A percentile compares a stretch with the other conserved stretches of the same genome.
phyloP scores from a whole-genome alignment of 176 grass and related monocot genomes.

The Areca catechu region DNA sequence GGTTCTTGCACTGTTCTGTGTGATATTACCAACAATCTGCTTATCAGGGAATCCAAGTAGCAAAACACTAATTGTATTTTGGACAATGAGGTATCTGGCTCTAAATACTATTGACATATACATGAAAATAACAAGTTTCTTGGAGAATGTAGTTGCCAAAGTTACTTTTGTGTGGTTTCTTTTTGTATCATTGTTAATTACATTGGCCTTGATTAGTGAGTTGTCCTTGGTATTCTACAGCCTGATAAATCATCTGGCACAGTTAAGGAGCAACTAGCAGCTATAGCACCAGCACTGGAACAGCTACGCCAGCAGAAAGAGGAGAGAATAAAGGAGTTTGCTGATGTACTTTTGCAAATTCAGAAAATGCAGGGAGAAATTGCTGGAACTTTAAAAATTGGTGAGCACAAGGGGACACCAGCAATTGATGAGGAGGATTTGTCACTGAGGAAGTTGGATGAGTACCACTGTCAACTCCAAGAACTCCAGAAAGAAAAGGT shows the following conservation, averaged over 20 bases:
- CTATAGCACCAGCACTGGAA: slow-evolving; percentile 61
- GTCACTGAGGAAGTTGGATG: slow-evolving; percentile 67
- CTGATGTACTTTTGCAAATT: slow-evolving; percentile 58
- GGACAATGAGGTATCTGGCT: too few species aligned
- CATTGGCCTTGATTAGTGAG: too few species aligned
- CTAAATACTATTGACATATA: too few species aligned
- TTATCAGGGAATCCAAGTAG: too few species aligned
- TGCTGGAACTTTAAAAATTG: slow-evolving; percentile 36
- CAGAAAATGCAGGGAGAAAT: slow-evolving; percentile 66
- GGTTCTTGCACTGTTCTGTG: too few species aligned
- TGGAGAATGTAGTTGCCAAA: too few species aligned
- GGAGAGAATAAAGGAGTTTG: slow-evolving; percentile 72
- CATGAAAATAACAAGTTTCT: too few species aligned
- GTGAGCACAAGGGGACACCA: slow-evolving; percentile 25
- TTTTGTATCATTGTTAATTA: too few species aligned
- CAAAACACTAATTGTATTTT: too few species aligned
- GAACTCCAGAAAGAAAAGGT: slow-evolving; percentile 95
- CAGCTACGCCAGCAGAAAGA: slow-evolving; percentile 58
- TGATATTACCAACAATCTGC: too few species aligned
- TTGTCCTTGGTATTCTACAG: slow-evolving; percentile 24
- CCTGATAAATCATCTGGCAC: slow-evolving; percentile 80
- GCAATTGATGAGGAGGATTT: slow-evolving; percentile 71
- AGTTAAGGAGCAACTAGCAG: slow-evolving; percentile 78
- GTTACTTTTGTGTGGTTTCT: too few species aligned
- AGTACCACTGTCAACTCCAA: slow-evolving; percentile 69